A percentile compares a stretch with the other conserved stretches of the same genome.
These are phyloP conservation scores for Brachypodium distachyon DNA, from an alignment of 202 grass and related monocot genomes.

Conservation along the genomic window DNA sequence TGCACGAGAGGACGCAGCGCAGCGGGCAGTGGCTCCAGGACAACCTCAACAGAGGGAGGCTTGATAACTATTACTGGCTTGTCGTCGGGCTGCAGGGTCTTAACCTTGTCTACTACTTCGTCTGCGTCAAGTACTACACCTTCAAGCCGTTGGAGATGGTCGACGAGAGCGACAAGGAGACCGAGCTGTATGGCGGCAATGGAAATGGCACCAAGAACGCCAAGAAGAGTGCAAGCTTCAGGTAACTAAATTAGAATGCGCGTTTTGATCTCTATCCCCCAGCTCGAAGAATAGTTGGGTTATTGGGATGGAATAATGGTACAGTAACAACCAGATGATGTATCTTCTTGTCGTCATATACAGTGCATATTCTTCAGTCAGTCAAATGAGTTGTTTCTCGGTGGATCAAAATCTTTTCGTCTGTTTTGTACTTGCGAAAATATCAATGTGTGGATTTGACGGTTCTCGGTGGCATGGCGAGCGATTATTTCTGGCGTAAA, in stretches of 20 bases:
- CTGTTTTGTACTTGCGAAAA: no score
- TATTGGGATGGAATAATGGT: background rate
- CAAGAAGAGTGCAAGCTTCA: slow-evolving; percentile 26
- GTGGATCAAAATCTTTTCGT: no score
- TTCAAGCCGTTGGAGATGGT: slow-evolving; percentile 55
- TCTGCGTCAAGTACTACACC: slow-evolving; percentile 58
- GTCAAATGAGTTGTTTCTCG: no score
- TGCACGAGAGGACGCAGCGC: slow-evolving; percentile 39
- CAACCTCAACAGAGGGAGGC: slow-evolving; percentile 68
- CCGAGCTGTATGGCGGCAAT: slow-evolving; percentile 20
- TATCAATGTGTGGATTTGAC: no score
- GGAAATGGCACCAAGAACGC: background rate
- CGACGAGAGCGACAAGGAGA: background rate
- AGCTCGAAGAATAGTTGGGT: background rate
- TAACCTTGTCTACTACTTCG: slow-evolving; percentile 61
- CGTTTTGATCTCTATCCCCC: background rate
- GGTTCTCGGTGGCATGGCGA: no score
- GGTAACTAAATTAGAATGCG: slow-evolving; percentile 14
- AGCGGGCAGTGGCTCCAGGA: slow-evolving; percentile 66
- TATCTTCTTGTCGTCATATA: background rate
- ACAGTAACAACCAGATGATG: background rate
- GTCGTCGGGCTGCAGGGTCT: slow-evolving; percentile 43
- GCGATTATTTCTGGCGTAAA: no score
- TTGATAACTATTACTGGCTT: slow-evolving; percentile 76
- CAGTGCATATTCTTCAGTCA: no score